These are phyloP conservation scores for Nidularia sp. DNA, from an alignment of 768 basidiomycete genomes.

Conservation along the genomic window DNA sequence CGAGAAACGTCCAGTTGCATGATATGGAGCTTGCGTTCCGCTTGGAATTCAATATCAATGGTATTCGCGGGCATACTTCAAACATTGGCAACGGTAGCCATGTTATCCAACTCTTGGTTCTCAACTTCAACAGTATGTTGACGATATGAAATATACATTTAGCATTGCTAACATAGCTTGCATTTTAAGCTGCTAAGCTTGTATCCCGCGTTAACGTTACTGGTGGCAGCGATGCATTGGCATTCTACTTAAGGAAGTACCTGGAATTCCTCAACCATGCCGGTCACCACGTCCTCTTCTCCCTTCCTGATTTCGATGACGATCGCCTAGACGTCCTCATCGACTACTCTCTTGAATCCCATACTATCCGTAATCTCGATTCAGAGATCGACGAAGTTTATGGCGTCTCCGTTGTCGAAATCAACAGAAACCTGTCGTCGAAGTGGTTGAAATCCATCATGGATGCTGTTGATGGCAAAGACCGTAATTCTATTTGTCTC, in stretches of 20 bases:
- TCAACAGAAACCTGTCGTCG: slow-evolving; percentile 11
- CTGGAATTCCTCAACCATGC: slow-evolving; percentile 12
- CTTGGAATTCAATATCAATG: slow-evolving; percentile 3
- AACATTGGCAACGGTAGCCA: slow-evolving; percentile 2
- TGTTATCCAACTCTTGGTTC: slow-evolving; percentile 6
- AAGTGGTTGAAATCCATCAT: slow-evolving; percentile 6
- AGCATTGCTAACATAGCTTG: background rate
- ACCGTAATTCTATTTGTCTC: slow-evolving; percentile 7
- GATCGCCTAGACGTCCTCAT: slow-evolving; percentile 8
- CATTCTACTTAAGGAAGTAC: slow-evolving; percentile 12
- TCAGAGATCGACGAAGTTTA: slow-evolving; percentile 7
- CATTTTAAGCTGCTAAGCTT: slow-evolving; percentile 4
- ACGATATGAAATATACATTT: background rate
- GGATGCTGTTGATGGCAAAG: slow-evolving; percentile 3
- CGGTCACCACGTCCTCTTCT: slow-evolving; percentile 16
- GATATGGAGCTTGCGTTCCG: slow-evolving; percentile 6
- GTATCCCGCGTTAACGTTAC: slow-evolving; percentile 2
- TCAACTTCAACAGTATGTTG: slow-evolving; percentile 7
- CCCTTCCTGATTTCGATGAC: slow-evolving; percentile 16
- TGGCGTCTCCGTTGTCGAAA: slow-evolving; percentile 6
- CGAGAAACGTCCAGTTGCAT: slow-evolving; percentile 2
- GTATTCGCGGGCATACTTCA: background rate
- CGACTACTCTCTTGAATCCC: slow-evolving; percentile 13
- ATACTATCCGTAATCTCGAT: slow-evolving; percentile 6
- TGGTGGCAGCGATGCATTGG: slow-evolving; percentile 6